Base-by-base conservation (phyloP, 768 basidiomycete species). In the Clitopilus passeckerianus region DNA sequence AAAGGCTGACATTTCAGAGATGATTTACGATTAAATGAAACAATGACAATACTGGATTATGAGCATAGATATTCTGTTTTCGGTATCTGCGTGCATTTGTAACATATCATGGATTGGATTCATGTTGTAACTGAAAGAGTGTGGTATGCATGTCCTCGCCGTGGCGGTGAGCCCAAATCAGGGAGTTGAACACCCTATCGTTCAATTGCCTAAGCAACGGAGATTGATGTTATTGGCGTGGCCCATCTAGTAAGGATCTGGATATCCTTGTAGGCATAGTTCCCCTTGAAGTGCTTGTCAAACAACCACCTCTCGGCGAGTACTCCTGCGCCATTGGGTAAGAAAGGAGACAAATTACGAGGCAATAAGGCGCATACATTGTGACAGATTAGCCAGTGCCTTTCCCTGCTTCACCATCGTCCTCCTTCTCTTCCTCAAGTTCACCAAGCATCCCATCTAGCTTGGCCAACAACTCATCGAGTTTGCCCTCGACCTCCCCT, bases 391-490 rank as follows among this genome's bases (percentile, higher is more conserved):
- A 18, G 1, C 22, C 22, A 3, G 46, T 23, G 4, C 22, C 22
- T n/a, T 50, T 50, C 12, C 22, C 46, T 10, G 22, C 16, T 18
- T 50, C n/a, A n/a, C n/a, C n/a, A n/a, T n/a, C 46, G 22, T 50
- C 46, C 7, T 3, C n/a, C 46, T 50, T 20, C 22, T 50, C 46
- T 2, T 50, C 46, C 18, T 50, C 46, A 5, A 50, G 10, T 23
- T 50, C 15, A 10, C 46, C 70, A 15, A 91, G 67, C 7, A 91
- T 70, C 10, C 62, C 64, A 66, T 90, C 86, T 60, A 91, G 71
- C 55, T 81, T 82, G 46, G 67, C 78, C 57, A 92, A 71, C 34
- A 92, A 72, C 18, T 68, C 76, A 66, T 92, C 88, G 43, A 92
- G 72, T 62, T 80, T 82, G 59, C 68, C 68, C 66, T 91, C 90